A percentile compares a stretch with the other conserved stretches of the same genome.
Evolutionary conservation across 176 grass and related monocot genomes (phyloP).

Genomic region (Aegilops sharonensis): DNA sequence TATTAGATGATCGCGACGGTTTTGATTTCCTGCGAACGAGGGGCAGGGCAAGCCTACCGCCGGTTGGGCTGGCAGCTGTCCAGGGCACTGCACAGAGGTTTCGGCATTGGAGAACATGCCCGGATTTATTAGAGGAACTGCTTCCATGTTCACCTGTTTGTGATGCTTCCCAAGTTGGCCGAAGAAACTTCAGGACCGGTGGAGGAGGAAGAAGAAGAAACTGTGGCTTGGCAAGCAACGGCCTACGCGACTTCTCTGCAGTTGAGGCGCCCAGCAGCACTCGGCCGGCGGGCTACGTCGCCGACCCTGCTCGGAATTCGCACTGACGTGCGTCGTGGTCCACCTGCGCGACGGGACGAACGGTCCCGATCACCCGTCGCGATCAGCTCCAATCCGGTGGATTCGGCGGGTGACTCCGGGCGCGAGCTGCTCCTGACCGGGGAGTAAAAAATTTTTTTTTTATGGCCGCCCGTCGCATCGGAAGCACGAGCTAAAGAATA

Average conservation of each 20-base stretch:
- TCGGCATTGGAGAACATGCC: background rate
- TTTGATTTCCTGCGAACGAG: background rate
- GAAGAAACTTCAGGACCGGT: background rate
- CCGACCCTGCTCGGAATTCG: background rate
- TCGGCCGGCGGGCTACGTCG: background rate
- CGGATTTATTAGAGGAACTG: background rate
- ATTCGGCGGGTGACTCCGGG: conserved; percentile 4
- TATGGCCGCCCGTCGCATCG: background rate
- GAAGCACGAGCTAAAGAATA: background rate
- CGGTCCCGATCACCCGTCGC: conserved; percentile 1
- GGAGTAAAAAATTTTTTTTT: background rate
- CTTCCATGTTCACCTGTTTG: background rate
- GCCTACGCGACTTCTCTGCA: background rate
- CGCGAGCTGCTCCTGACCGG: background rate
- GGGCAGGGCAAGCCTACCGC: background rate
- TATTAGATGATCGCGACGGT: background rate
- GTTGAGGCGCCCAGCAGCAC: background rate
- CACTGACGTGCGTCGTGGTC: background rate
- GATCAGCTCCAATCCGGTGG: conserved; percentile 27
- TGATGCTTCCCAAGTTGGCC: background rate
- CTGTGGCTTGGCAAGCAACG: background rate
- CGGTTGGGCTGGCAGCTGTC: background rate
- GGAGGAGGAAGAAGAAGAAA: background rate
- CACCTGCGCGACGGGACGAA: background rate
- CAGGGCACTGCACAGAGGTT: background rate